Evolutionary conservation across 2,329 filamentous ascomycete genomes (phyloP), one percentile per base, ranked within the genome.

Genomic region (Ophioceras dolichostomum): DNA sequence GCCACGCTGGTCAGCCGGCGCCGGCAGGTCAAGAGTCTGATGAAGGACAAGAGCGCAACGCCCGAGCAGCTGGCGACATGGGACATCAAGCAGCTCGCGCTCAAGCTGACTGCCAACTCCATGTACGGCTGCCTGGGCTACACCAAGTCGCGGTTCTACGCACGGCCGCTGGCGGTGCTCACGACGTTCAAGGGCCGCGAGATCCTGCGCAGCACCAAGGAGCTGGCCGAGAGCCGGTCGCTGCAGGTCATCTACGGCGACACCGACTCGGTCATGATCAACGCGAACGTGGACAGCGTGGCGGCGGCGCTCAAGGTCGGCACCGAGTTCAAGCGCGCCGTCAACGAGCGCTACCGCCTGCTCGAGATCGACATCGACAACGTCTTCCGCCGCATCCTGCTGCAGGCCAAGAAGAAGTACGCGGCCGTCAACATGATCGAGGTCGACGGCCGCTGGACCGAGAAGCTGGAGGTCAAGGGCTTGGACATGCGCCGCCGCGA

Each of bases 221-320:
- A 94, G 38, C 73, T 98, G 43, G 91, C 91, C 9, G 91, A 98
- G 60, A 84, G 77, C 50, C 88, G 83, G 48, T 80, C 87, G 41
- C 72, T 98, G 21, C 83, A 91, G 52, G 91, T 98, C 56, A 96
- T 98, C 45, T 98, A 98, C 50, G 91, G 91, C 64, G 91, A 98
- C 61, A 98, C 91, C 10, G 91, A 98, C 60, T 98, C 91, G 8
- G 91, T 98, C 61, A 98, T 98, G 91, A 96, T 98, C 67, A 98
- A 98, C 54, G 94, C 91, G 45, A 96, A 96, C 53, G 87, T 91
- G 39, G 85, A 95, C 59, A 94, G 83, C 47, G 83, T 96, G 21
- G 77, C 83, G 22, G 87, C 94, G 50, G 91, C 91, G 2, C 65
- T 95, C 49, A 88, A 83, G 53, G 83, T 98, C 36, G 93, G 91